Conservation (phyloP, 2,329 filamentous ascomycete species). For the Dactylonectria macrodidyma region DNA sequence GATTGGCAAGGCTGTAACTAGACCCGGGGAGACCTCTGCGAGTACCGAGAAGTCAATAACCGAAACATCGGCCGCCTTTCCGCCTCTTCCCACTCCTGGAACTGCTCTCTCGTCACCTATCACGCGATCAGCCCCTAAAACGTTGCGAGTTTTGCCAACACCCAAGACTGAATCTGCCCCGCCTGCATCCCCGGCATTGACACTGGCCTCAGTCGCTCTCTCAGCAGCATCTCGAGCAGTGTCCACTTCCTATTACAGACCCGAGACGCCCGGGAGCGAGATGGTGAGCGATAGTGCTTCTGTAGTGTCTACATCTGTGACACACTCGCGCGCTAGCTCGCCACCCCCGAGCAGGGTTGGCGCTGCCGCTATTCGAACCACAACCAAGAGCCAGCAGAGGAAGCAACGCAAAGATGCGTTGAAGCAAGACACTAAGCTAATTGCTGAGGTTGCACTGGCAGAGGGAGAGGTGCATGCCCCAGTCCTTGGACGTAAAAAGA, state of each 20-base stretch:
- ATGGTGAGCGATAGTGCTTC: conserved; percentile 84
- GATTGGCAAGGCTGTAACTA: conserved; percentile 57
- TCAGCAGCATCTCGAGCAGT: conserved; percentile 50
- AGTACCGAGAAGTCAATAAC: conserved; percentile 52
- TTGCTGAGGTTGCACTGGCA: conserved; percentile 64
- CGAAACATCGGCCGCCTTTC: conserved; percentile 60
- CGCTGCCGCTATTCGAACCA: conserved; percentile 76
- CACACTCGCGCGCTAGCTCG: conserved; percentile 77
- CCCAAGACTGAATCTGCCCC: conserved; percentile 73
- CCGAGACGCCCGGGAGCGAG: conserved; percentile 83
- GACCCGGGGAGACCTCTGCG: conserved; percentile 48
- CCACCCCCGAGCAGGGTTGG: conserved; percentile 77
- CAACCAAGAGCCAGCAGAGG: conserved; percentile 84
- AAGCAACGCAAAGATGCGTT: conserved; percentile 80
- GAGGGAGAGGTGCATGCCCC: conserved; percentile 77
- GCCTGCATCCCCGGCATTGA: conserved; percentile 50
- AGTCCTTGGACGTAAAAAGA: conserved; percentile 86
- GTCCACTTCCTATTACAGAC: conserved; percentile 64
- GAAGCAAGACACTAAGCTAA: conserved; percentile 73
- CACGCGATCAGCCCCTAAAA: conserved; percentile 71
- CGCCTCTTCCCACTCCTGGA: conserved; percentile 65
- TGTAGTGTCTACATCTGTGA: conserved; percentile 79
- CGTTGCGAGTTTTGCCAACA: conserved; percentile 78
- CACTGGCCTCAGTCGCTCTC: conserved; percentile 50
- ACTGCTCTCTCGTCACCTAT: conserved; percentile 65